phyloP scores from a whole-genome alignment of 2,329 filamentous ascomycete genomes.

The Paracamarosporium sp. region DNA sequence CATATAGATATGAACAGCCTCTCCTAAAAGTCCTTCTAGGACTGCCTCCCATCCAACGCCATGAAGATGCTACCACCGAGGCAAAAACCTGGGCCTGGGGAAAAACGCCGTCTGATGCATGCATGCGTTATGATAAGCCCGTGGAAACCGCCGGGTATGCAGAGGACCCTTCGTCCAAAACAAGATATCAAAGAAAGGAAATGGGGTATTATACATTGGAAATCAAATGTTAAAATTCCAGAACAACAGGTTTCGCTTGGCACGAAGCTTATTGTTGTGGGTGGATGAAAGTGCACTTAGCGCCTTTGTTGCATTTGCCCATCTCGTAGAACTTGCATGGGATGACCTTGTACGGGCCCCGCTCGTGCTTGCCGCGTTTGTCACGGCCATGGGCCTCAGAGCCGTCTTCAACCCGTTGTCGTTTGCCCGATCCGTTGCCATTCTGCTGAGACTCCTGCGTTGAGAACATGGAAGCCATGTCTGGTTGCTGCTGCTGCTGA shows the following conservation, averaged over 20 bases:
- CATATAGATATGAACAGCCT: not conserved
- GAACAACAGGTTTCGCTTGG: not conserved
- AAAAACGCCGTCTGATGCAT: conserved; percentile 26
- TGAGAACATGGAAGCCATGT: conserved; percentile 4
- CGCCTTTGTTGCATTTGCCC: conserved; percentile 75
- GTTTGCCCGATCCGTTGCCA: conserved; percentile 42
- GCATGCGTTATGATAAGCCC: conserved; percentile 22
- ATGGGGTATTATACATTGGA: conserved; percentile 19
- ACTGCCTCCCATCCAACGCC: not conserved
- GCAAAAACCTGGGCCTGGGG: not conserved
- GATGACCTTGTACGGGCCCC: conserved; percentile 45
- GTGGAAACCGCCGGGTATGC: conserved; percentile 2
- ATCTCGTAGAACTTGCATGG: conserved; percentile 74
- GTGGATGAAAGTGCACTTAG: conserved; percentile 77
- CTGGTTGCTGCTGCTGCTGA: conserved; percentile 21
- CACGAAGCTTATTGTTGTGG: not conserved
- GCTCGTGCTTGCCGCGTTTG: conserved; percentile 49
- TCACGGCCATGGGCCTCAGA: conserved; percentile 55
- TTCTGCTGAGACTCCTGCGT: conserved; percentile 30
- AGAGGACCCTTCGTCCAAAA: conserved; percentile 10
- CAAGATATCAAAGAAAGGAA: conserved; percentile 14
- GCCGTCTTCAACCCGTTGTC: conserved; percentile 39
- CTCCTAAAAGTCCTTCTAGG: not conserved
- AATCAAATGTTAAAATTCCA: not conserved
- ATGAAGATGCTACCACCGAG: conserved; percentile 1